Evolutionary conservation across 139 green algal species (phyloP), one percentile per base, ranked within the genome.

Genomic region (Micromonas commoda): DNA sequence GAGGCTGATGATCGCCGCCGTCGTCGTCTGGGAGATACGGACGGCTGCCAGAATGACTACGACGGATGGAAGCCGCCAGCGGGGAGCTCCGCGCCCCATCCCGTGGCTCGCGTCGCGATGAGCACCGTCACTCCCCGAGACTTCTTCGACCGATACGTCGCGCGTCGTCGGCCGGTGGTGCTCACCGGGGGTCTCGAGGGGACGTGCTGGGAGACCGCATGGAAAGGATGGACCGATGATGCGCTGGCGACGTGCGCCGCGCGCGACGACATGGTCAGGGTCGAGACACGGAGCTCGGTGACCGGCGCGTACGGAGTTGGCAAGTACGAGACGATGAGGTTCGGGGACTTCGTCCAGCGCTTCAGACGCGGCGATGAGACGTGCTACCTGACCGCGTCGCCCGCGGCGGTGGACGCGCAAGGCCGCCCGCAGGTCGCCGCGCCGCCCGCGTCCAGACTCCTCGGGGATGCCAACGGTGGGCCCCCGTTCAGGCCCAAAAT

Each of bases 401-500:
- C 61, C 28, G 61, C 61, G 28, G 28, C 26, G 26, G 6, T 19
- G 26, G 61, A 69, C 61, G 61, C 61, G 61, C 61, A 33, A 13
- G 61, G 61, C 61, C n/a, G 61, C 26, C 9, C 5, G 9, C 9
- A 32, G 9, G 61, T 69, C 61, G 61, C 61, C 9, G 16, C 61
- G 5, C 13, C 61, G 28, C 61, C 61, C 13, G 61, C 28, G 61
- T 33, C 61, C 9, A 5, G 28, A 19, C 28, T 69, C 26, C 61
- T 69, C 9, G 16, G 45, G 16, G 45, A 57, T 16, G 61, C 26
- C 61, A 20, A 69, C 9, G 61, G 16, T 16, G 45, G 16, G 45
- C 45, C 45, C 45, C 71, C 71, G 3, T 26, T 78, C 5, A 3
- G 71, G 38, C 71, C 71, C 24, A 24, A 34, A 6, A 68, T 78